These are phyloP conservation scores for Vachellia collinsii DNA, from an alignment of 306 rosid genomes.

Conservation along the genomic window DNA sequence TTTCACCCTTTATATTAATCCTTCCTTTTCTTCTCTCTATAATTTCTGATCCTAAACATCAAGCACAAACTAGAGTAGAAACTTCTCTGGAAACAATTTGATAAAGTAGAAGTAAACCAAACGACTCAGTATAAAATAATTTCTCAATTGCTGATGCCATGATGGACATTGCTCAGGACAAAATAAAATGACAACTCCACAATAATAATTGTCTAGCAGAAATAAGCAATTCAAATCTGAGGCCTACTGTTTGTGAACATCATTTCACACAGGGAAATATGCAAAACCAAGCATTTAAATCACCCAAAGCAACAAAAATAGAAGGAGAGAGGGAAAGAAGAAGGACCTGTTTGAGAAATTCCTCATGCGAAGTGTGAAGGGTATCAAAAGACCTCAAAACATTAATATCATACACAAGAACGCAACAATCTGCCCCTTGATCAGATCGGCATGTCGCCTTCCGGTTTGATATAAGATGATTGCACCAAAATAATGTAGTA, in stretches of 20 bases:
- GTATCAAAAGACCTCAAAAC: conserved; percentile 91
- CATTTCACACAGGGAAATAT: not conserved
- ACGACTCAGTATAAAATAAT: not conserved
- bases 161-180: conserved; percentile 1
- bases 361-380: conserved; percentile 95
- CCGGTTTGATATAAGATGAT: too few species aligned
- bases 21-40: not conserved
- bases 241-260: not conserved
- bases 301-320: too few species aligned
- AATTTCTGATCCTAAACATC: not conserved
- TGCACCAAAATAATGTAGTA: too few species aligned
- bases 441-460: too few species aligned
- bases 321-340: conserved; percentile 5
- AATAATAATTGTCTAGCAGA: not conserved
- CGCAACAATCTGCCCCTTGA: conserved; percentile 95
- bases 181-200: not conserved
- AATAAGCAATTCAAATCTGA: conserved; percentile 10
- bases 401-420: conserved; percentile 87
- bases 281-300: too few species aligned
- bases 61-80: not conserved
- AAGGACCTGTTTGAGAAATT: conserved; percentile 89
- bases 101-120: conserved; percentile 1
- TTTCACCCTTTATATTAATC: not conserved
- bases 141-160: not conserved
- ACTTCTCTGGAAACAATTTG: not conserved